These are phyloP conservation scores for Trichosporon inkin DNA, from an alignment of 1,284 basidiomycete species.

Conservation along the genomic window DNA sequence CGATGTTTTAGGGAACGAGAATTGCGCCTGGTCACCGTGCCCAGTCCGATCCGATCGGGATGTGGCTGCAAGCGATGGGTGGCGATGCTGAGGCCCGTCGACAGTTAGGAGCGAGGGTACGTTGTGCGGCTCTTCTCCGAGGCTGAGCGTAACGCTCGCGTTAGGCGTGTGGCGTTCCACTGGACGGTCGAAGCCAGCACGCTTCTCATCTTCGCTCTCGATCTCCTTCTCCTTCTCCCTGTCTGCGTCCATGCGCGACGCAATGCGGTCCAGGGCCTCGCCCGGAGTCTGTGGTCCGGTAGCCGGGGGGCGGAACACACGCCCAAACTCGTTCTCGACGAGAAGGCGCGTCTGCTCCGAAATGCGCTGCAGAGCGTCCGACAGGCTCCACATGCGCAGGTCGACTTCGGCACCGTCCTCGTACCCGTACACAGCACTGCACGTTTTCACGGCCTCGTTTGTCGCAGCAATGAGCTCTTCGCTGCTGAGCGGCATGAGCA, in stretches of 20 bases:
- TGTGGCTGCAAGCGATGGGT: too few species aligned
- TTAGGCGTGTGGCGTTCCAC: not conserved
- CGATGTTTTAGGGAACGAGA: too few species aligned
- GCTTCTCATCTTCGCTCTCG: not conserved
- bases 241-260: conserved; percentile 4
- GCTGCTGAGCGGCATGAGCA: not conserved
- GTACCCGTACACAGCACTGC: conserved; percentile 17
- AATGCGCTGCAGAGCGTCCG: conserved; percentile 38
- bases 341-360: conserved; percentile 35
- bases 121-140: not conserved
- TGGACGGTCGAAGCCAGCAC: not conserved
- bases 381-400: conserved; percentile 31
- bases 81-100: too few species aligned
- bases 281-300: not conserved
- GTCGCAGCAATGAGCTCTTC: not conserved
- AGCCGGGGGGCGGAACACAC: conserved; percentile 31
- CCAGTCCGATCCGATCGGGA: too few species aligned
- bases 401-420: conserved; percentile 25
- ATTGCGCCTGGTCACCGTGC: too few species aligned
- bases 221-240: conserved; percentile 3
- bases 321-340: conserved; percentile 39
- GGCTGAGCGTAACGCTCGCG: not conserved
- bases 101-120: not conserved
- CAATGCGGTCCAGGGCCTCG: not conserved
- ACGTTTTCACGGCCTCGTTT: not conserved